Evolutionary conservation across 495 filamentous ascomycete species (phyloP), one percentile per base, ranked within the genome.

Genomic region (Penicillium odoratum): DNA sequence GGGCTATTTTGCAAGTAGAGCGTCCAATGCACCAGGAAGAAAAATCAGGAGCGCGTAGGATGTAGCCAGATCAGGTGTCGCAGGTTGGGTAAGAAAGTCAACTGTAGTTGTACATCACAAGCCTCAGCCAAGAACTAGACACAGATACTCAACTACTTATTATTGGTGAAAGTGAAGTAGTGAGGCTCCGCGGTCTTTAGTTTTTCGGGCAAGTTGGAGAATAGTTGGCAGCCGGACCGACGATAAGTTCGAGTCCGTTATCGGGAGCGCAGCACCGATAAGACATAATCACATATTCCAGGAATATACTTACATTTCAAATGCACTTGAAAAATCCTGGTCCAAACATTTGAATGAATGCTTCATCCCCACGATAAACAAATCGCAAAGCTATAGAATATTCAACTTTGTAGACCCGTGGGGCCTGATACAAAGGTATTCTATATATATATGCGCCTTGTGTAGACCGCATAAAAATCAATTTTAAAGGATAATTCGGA

Each of bases 131-230:
- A 40, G 38, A 7, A 4, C 4, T 25, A 9, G 18, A 9, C 6
- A 9, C 8, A n/a, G 8, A 3, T 18, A 10, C 18, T 26, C 15
- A 2, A 40, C 15, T 40, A 4, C n/a, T 11, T 40, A 4, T 40
- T 11, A 36, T 40, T 15, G 6, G 15, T 5, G 7, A 40, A n/a
- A 16, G 38, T 15, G 15, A 40, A 6, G 4, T 40, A 40, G 38
- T 47, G 44, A 47, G 44, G 44, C 44, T 47, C 44, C 26, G 44
- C 44, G 4, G 18, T 47, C 44, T 29, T n/a, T 40, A 40, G 36
- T 26, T 26, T 43, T 44, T 38, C 31, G 48, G 15, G 7, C 44
- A 34, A 46, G 48, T 36, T 60, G 52, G 52, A 47, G 52, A 54
- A 52, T 2, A 5, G 36, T 51, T 48, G 58, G 46, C 25, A 34